Conservation (phyloP, 257 asterid species). For the Cynanchum wilfordii region DNA sequence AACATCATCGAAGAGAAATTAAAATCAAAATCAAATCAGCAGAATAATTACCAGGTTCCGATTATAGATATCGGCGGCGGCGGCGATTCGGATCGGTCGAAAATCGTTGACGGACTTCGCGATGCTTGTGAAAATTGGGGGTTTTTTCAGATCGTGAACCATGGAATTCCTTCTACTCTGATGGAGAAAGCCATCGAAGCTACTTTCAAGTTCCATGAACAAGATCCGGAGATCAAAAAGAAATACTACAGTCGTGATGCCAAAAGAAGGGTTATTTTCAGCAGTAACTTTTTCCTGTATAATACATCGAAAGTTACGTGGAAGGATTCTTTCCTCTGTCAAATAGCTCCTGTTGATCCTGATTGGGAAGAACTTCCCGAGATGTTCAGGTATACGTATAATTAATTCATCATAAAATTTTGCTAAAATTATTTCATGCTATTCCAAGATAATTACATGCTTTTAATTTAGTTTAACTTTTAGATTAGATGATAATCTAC, state of each 20-base stretch:
- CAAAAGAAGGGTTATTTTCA: not conserved
- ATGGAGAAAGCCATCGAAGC: not conserved
- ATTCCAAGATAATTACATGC: too few relatives aligned
- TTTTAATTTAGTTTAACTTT: too few relatives aligned
- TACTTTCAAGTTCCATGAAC: slow-evolving; percentile 1
- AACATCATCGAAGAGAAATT: not conserved
- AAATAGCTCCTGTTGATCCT: slow-evolving; percentile 1
- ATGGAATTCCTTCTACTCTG: not conserved
- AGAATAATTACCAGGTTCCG: not conserved
- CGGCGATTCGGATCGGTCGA: not conserved
- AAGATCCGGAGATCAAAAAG: slow-evolving; percentile 1
- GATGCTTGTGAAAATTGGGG: slow-evolving; percentile 8
- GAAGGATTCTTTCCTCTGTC: not conserved
- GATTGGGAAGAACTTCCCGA: slow-evolving; percentile 2
- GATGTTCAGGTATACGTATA: not conserved
- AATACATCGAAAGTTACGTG: not conserved
- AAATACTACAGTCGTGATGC: slow-evolving; percentile 2
- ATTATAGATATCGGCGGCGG: not conserved
- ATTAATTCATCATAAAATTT: not conserved
- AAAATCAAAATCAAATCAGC: not conserved
- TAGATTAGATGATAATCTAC: too few relatives aligned
- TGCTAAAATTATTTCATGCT: too few relatives aligned
- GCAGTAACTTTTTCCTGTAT: not conserved
- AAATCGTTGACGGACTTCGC: not conserved
- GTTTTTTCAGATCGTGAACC: slow-evolving; percentile 5